Conservation (phyloP, 2,329 filamentous ascomycete genomes). For the Alternaria sp. region DNA sequence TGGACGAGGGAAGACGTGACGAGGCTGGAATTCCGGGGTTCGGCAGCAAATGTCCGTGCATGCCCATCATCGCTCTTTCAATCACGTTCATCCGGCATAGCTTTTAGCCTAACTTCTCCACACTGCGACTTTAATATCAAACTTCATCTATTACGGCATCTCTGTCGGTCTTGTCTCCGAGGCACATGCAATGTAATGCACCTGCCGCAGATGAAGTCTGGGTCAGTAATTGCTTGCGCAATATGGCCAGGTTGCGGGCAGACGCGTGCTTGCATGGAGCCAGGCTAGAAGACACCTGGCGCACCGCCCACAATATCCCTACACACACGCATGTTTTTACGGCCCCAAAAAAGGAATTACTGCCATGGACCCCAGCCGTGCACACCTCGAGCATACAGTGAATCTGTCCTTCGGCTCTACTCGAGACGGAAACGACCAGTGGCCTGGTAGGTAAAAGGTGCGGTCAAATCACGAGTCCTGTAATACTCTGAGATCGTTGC, state of each 20-base stretch:
- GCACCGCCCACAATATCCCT: slow-evolving; percentile 38
- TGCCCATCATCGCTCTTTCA: slow-evolving; percentile 33
- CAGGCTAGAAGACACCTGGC: slow-evolving; percentile 22
- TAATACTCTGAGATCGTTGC: slow-evolving; percentile 23
- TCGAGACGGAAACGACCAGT: slow-evolving; percentile 15
- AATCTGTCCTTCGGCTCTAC: slow-evolving; percentile 18
- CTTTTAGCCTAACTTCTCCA: slow-evolving; percentile 45
- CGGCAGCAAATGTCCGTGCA: slow-evolving; percentile 27
- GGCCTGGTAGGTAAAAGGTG: slow-evolving; percentile 15
- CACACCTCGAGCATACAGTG: slow-evolving; percentile 1
- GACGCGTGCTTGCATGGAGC: slow-evolving; percentile 34
- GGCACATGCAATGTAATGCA: slow-evolving; percentile 24
- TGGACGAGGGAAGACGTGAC: slow-evolving; percentile 23
- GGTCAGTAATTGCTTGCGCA: slow-evolving; percentile 30
- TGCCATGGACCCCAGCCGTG: slow-evolving; percentile 1
- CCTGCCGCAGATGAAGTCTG: slow-evolving; percentile 30
- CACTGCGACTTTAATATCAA: slow-evolving; percentile 40
- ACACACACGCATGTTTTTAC: slow-evolving; percentile 1
- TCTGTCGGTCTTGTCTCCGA: slow-evolving; percentile 26
- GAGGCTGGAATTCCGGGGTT: slow-evolving; percentile 37
- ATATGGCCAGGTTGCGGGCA: slow-evolving; percentile 30
- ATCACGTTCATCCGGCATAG: slow-evolving; percentile 24
- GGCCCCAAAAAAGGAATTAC: slow-evolving; percentile 4
- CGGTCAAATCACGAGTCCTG: slow-evolving; percentile 8
- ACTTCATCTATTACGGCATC: slow-evolving; percentile 35